Base-by-base conservation (phyloP, 148 eudicot species). In the Pouteria glomerata region DNA sequence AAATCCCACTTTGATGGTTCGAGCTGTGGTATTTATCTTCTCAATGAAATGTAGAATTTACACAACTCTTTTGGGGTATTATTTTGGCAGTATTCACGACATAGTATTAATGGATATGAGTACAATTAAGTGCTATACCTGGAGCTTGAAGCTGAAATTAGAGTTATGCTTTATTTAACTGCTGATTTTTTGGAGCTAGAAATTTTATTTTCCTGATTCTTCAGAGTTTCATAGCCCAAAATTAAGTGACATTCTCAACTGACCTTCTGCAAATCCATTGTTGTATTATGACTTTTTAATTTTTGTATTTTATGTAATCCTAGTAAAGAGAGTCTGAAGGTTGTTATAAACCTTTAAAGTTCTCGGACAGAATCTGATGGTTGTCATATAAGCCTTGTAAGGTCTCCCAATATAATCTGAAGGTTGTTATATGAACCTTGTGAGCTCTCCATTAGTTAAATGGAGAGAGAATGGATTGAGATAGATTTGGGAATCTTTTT, bases 1-100 rank as follows among this genome's bases (percentile, higher is more conserved):
- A 23, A 63, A 51, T 52, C 66, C 42, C 42, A 24, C 21, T 33
- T 73, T 8, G 50, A 63, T 69, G 39, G n/a, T 56, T 72, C 16
- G 10, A 71, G 19, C 23, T 59, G 29, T 62, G 8, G 37, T 62
- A 23, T 18, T 30, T 19, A 60, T 42, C 18, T 15, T 39, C 56
- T 16, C 5, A 27, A 15, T 1, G 23, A 64, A 64, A 26, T 63
- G 26, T 11, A 11, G 23, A 60, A 39, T 41, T 41, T 39, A 10
- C 19, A 8, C 30, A 41, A 13, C 21, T 63, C n/a, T 26, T 42
- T 23, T 24, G 2, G 23, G 12, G 6, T 1, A 23, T 4, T 2
- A 23, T 21, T 21, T 34, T 27, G 21, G 0, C 10, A 39, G 44
- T 39, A 39, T 39, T 39, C 18, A 26, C 3, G 27, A 48, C n/a